Evolutionary conservation across 1,284 basidiomycete species (phyloP).

Genomic region (Vanrija sp.): DNA sequence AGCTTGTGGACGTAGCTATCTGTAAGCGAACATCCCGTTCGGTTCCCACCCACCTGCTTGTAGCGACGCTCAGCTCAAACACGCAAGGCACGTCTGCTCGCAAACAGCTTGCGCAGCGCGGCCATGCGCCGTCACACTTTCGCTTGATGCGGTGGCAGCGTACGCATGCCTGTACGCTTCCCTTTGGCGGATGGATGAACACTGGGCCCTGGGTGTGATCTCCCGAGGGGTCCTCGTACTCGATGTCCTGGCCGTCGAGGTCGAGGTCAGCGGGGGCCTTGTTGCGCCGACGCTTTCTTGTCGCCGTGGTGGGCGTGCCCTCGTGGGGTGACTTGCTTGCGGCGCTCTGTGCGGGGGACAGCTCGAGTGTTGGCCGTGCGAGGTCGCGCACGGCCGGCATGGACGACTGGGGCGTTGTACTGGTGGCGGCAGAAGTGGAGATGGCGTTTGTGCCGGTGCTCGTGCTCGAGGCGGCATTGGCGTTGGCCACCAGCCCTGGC

Average conservation of each 20-base stretch:
- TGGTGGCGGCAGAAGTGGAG: too few relatives aligned
- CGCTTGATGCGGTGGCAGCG: slow-evolving; percentile 44
- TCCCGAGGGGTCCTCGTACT: slow-evolving; percentile 29
- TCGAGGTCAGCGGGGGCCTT: too few relatives aligned
- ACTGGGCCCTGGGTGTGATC: slow-evolving; percentile 35
- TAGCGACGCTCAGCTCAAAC: slow-evolving; percentile 41
- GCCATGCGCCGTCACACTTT: slow-evolving; percentile 40
- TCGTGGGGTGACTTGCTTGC: too few relatives aligned
- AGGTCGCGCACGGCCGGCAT: too few relatives aligned
- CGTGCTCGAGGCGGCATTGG: too few relatives aligned
- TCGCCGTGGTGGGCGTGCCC: too few relatives aligned
- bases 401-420: too few relatives aligned
- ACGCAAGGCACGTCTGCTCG: slow-evolving; percentile 42
- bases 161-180: slow-evolving; percentile 40
- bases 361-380: too few relatives aligned
- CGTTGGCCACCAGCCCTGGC: too few relatives aligned
- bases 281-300: too few relatives aligned
- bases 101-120: slow-evolving; percentile 36
- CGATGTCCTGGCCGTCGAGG: slow-evolving; percentile 23
- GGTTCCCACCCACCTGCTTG: slow-evolving; percentile 27
- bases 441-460: too few relatives aligned
- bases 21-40: not conserved
- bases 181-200: slow-evolving; percentile 37
- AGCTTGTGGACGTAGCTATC: slow-evolving; percentile 29
- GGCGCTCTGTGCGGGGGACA: too few relatives aligned